Base-by-base conservation (phyloP, 768 basidiomycete species). In the Leccinum rimulosum region DNA sequence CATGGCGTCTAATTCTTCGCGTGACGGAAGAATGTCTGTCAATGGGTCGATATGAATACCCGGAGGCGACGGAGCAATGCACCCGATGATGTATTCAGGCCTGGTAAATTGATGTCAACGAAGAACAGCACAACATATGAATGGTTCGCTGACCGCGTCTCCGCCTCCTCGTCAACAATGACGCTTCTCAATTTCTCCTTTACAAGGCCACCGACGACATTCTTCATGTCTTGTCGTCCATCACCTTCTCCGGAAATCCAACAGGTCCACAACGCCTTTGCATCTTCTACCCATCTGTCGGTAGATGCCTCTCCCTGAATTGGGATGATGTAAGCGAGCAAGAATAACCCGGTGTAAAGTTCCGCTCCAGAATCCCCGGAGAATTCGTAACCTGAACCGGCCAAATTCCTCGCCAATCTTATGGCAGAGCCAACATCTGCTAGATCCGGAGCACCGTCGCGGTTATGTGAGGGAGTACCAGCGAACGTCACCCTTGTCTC, bases 21-120 rank as follows among this genome's bases (percentile, higher is more conserved):
- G 64, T 7, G 80, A 71, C 0, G 85, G 87, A 62, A 89, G 79
- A 40, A 88, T 73, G 36, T 85, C 84, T 10, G 60, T 55, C 4
- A 84, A 64, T 17, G 82, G 64, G 9, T 82, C 70, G 12, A 81
- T 54, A 5, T 68, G 60, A 25, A 81, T 62, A 4, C 76, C 77
- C 25, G 73, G 73, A 22, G 75, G 71, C 6, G 73, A 69, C 15
- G 71, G 66, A 3, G 72, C 60, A 6, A 82, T 57, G 38, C 79
- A 67, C 25, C 61, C 64, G 8, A 84, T 69, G 12, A 85, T 72
- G 58, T 82, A 72, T 54, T 80, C 79, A 7, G 82, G 80, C 35
- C 84, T 84, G 55, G 22, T 40, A 27, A 15, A 50, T 54, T 27
- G 10, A 28, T 49, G 28, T 52, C n/a, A 50, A 8, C 49, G 8